A percentile compares a stretch with the other conserved stretches of the same genome.
These are phyloP conservation scores for Asterella californica DNA, from an alignment of 225 moss, liverwort and hornwort species.

Conservation along the genomic window DNA sequence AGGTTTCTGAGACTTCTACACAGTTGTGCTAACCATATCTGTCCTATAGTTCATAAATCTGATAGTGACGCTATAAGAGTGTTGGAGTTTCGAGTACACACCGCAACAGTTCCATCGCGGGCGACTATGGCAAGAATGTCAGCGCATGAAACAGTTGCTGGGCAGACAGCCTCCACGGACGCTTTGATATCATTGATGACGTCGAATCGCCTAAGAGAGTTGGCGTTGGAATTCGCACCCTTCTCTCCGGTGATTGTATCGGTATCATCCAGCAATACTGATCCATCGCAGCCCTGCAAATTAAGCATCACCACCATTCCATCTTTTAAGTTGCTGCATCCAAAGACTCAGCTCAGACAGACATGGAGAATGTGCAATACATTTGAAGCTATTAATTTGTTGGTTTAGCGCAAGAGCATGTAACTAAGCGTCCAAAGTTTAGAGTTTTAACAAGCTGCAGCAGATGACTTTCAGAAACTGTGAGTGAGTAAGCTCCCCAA, in stretches of 20 bases:
- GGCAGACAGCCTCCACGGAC: conserved; percentile 14
- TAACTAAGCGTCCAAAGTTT: too few relatives aligned
- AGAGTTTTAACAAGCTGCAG: too few relatives aligned
- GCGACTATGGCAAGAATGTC: conserved; percentile 20
- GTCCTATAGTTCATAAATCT: neutral
- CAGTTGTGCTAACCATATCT: too few relatives aligned
- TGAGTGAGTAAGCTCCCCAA: too few relatives aligned
- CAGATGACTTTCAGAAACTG: too few relatives aligned
- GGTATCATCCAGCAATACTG: conserved; percentile 18
- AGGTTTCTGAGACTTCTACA: too few relatives aligned
- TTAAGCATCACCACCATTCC: neutral
- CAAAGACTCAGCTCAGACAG: too few relatives aligned
- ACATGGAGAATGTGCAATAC: too few relatives aligned
- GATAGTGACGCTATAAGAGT: neutral
- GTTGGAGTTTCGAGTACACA: neutral
- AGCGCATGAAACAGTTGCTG: conserved; percentile 11
- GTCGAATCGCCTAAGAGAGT: conserved; percentile 12
- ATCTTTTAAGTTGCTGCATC: too few relatives aligned
- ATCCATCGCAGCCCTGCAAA: conserved; percentile 26
- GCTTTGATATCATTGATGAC: conserved; percentile 13
- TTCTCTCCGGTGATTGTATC: conserved; percentile 12
- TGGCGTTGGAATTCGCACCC: neutral
- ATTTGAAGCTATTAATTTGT: too few relatives aligned
- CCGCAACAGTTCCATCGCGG: conserved; percentile 12
- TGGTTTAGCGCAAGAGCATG: too few relatives aligned